phyloP scores from a whole-genome alignment of 2,329 filamentous ascomycete genomes.

The Alternaria sp. region DNA sequence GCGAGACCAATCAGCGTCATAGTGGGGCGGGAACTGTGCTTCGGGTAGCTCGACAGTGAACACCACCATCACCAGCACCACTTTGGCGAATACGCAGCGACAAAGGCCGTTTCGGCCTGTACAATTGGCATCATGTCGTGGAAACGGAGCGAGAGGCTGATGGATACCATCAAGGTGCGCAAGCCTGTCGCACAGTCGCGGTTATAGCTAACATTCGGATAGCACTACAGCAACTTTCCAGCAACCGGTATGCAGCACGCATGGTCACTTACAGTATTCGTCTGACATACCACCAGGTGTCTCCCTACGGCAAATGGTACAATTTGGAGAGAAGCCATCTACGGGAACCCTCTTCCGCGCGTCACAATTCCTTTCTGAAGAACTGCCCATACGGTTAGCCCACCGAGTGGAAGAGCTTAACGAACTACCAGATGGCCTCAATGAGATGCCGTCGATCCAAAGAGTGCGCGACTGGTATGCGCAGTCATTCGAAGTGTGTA shows the following conservation, averaged over 20 bases:
- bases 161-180: slow-evolving; percentile 83
- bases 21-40: slow-evolving; percentile 34
- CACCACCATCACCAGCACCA: slow-evolving; percentile 20
- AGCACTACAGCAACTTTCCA: slow-evolving; percentile 93
- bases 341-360: slow-evolving; percentile 93
- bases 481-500: slow-evolving; percentile 93
- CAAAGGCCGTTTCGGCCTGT: slow-evolving; percentile 44
- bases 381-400: slow-evolving; percentile 93
- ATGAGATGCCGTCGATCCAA: slow-evolving; percentile 96
- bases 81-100: slow-evolving; percentile 41
- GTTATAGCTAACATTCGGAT: slow-evolving; percentile 30
- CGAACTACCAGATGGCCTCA: slow-evolving; percentile 91
- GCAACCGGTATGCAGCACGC: slow-evolving; percentile 92
- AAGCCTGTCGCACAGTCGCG: slow-evolving; percentile 5
- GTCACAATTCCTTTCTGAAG: slow-evolving; percentile 97
- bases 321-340: slow-evolving; percentile 94
- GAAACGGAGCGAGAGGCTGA: slow-evolving; percentile 87
- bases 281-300: slow-evolving; percentile 41
- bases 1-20: slow-evolving; percentile 39
- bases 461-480: slow-evolving; percentile 98
- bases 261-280: slow-evolving; percentile 44
- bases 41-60: slow-evolving; percentile 15
- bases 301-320: slow-evolving; percentile 97
- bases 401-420: slow-evolving; percentile 95
- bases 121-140: slow-evolving; percentile 75